These are phyloP conservation scores for Punica granatum DNA, from an alignment of 345 rosid species.

Conservation along the genomic window DNA sequence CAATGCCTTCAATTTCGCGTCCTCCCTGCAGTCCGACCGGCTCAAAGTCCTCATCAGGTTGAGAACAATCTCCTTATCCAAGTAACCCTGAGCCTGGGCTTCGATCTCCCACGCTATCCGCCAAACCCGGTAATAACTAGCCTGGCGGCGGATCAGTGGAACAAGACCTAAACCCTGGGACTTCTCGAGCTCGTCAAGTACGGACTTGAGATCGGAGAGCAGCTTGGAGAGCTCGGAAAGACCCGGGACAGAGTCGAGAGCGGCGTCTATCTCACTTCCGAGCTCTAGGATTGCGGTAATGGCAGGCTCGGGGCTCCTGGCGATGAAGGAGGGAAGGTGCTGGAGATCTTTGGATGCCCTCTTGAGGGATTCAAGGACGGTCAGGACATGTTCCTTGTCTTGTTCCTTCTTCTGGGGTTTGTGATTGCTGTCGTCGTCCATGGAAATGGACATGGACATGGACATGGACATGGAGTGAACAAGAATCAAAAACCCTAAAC, in stretches of 20 bases:
- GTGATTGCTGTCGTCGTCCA: slow-evolving; percentile 4
- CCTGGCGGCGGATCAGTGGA: slow-evolving; percentile 29
- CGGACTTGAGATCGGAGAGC: slow-evolving; percentile 27
- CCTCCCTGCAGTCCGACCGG: slow-evolving; percentile 21
- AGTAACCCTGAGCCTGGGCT: slow-evolving; percentile 21
- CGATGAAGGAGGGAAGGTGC: slow-evolving; percentile 24
- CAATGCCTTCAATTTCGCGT: slow-evolving; percentile 24
- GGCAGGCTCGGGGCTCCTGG: slow-evolving; percentile 15
- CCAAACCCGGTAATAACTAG: slow-evolving; percentile 32
- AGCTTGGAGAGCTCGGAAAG: slow-evolving; percentile 27
- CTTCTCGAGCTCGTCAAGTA: slow-evolving; percentile 22
- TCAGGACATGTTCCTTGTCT: not conserved
- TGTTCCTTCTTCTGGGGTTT: slow-evolving; percentile 3
- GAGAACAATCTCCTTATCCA: slow-evolving; percentile 25
- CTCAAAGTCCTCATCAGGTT: slow-evolving; percentile 22
- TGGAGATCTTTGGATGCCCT: slow-evolving; percentile 33
- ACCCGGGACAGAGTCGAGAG: slow-evolving; percentile 16
- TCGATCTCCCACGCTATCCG: slow-evolving; percentile 25
- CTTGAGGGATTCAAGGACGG: slow-evolving; percentile 21
- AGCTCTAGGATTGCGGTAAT: slow-evolving; percentile 21
- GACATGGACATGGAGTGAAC: slow-evolving; percentile 20
- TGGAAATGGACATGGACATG: no score
- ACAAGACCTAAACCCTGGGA: slow-evolving; percentile 19
- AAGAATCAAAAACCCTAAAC: not conserved
- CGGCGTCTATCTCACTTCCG: slow-evolving; percentile 7